These are phyloP conservation scores for Candida insectalens DNA, from an alignment of 805 yeast genomes.

Conservation along the genomic window DNA sequence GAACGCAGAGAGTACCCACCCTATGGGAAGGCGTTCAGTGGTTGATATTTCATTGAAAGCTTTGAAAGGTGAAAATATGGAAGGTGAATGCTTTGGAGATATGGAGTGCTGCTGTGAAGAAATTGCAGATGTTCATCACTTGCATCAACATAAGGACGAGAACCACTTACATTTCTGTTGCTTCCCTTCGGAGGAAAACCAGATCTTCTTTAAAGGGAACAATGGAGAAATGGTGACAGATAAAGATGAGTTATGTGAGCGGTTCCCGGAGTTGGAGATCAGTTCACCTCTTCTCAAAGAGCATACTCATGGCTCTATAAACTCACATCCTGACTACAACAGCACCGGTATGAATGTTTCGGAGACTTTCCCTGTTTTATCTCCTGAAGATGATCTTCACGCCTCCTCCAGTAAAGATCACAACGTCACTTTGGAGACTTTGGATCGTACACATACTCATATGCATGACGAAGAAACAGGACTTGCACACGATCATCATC, in stretches of 20 bases:
- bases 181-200: conserved; percentile 24
- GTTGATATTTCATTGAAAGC: conserved; percentile 23
- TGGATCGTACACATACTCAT: conserved; percentile 5
- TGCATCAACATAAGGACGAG: conserved; percentile 9
- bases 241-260: conserved; percentile 14
- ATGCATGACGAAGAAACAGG: conserved; percentile 8
- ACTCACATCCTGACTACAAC: not conserved
- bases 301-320: not conserved
- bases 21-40: conserved; percentile 11
- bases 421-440: conserved; percentile 3
- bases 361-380: not conserved
- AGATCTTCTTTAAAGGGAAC: conserved; percentile 19
- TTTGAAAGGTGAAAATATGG: conserved; percentile 17
- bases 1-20: not conserved
- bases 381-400: not conserved
- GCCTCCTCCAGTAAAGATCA: conserved; percentile 4
- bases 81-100: conserved; percentile 25
- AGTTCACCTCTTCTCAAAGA: conserved; percentile 22
- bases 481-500: conserved; percentile 36
- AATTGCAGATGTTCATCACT: conserved; percentile 13
- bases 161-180: conserved; percentile 24
- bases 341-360: not conserved
- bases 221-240: conserved; percentile 15
- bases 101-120: conserved; percentile 20
- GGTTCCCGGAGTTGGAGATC: conserved; percentile 22